A percentile compares a stretch with the other conserved stretches of the same genome.
These are phyloP conservation scores for Eutrema salsugineum DNA, from an alignment of 441 rosid species.

Conservation along the genomic window DNA sequence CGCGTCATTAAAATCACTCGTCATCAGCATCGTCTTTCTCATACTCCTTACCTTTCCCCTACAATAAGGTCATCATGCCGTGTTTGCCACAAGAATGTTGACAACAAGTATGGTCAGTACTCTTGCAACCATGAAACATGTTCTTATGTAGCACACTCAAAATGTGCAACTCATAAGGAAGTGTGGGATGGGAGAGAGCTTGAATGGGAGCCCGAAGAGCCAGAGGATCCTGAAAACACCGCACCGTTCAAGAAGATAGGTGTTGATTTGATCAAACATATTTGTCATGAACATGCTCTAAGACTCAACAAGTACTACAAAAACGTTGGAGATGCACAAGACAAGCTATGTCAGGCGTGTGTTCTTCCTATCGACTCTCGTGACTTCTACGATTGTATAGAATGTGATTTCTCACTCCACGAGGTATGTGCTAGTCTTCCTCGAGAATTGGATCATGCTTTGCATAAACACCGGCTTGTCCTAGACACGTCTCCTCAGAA, in stretches of 20 bases:
- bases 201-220: not conserved
- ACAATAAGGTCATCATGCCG: not conserved
- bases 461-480: not conserved
- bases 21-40: not conserved
- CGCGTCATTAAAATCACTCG: not conserved
- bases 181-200: not conserved
- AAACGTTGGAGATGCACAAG: not conserved
- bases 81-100: not conserved
- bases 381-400: not conserved
- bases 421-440: not conserved
- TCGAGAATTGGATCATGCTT: not conserved
- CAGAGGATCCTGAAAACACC: not conserved
- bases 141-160: not conserved
- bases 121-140: not conserved
- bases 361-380: not conserved
- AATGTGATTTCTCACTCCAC: not conserved
- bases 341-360: not conserved
- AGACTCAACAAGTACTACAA: not conserved
- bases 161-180: not conserved
- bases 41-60: not conserved
- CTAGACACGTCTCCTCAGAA: not conserved
- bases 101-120: not conserved
- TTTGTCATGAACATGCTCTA: not conserved
- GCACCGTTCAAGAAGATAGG: not conserved
- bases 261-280: not conserved